Evolutionary conservation across 805 yeast genomes (phyloP).

Genomic region (Ogataea chonburiensis): DNA sequence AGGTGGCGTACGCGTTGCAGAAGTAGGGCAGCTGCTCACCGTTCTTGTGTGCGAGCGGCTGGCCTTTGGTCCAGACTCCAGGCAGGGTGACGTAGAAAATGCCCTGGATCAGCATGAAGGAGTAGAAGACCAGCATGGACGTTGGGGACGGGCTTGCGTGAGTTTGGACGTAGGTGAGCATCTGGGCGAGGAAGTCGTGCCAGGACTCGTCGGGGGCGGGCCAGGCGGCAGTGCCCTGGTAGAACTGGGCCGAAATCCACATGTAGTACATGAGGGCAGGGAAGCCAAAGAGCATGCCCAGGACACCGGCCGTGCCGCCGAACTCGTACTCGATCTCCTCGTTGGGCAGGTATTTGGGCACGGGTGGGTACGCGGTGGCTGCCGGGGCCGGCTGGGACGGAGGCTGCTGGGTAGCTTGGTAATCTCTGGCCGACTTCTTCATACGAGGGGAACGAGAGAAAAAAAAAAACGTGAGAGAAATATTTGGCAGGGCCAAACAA

Average conservation of each 20-base stretch:
- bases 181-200: constrained; percentile 45
- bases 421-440: constrained; percentile 1
- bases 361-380: not conserved
- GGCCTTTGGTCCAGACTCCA: constrained; percentile 94
- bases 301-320: constrained; percentile 89
- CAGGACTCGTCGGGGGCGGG: constrained; percentile 60
- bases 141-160: constrained; percentile 57
- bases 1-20: constrained; percentile 88
- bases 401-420: constrained; percentile 3
- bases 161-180: constrained; percentile 45
- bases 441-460: constrained; percentile 9
- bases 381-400: not conserved
- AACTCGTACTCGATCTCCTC: constrained; percentile 66
- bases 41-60: constrained; percentile 79
- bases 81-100: constrained; percentile 81
- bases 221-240: constrained; percentile 68
- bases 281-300: constrained; percentile 90
- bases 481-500: not conserved
- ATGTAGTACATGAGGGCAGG: constrained; percentile 94
- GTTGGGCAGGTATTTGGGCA: constrained; percentile 3
- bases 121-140: constrained; percentile 70
- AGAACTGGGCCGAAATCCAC: constrained; percentile 88
- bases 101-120: constrained; percentile 68
- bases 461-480: constrained; percentile 1
- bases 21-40: constrained; percentile 83